Conservation (phyloP, 371 early-diverging fungal species). For the Lichtheimia hyalospora region DNA sequence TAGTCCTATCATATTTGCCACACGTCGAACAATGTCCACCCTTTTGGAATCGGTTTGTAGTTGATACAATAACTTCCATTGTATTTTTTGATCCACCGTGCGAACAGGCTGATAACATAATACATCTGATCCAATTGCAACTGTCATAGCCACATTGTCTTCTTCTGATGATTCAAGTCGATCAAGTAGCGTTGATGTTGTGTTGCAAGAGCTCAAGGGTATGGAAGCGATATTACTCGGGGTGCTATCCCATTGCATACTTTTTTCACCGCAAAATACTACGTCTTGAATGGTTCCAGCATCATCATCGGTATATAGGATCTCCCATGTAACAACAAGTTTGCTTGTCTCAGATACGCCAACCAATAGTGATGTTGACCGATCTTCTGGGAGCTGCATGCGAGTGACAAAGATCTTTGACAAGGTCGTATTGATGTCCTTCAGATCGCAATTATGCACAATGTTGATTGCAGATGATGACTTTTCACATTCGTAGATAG, state of each 20-base stretch:
- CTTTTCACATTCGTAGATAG: constrained; percentile 28
- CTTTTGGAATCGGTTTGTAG: constrained; percentile 15
- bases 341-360: constrained; percentile 21
- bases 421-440: constrained; percentile 16
- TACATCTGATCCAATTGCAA: constrained; percentile 8
- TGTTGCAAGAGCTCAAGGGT: constrained; percentile 8
- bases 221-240: neutral
- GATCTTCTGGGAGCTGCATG: constrained; percentile 2
- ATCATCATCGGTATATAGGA: constrained; percentile 6
- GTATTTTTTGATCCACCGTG: neutral
- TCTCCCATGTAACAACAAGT: constrained; percentile 27
- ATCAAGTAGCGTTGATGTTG: constrained; percentile 9
- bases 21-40: constrained; percentile 17
- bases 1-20: constrained; percentile 15
- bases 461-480: constrained; percentile 35
- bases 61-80: constrained; percentile 28
- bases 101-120: constrained; percentile 3
- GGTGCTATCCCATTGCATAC: constrained; percentile 5
- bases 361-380: constrained; percentile 16
- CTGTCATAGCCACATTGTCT: neutral
- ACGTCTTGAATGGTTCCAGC: neutral
- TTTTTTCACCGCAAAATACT: constrained; percentile 5
- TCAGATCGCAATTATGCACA: constrained; percentile 15
- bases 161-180: neutral
- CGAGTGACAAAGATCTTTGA: constrained; percentile 34